Percentiles rank a stretch among this genome's conserved stretches.
These are phyloP conservation scores for Saxophila tyrrhenica DNA, from an alignment of 495 filamentous ascomycete species.

Conservation along the genomic window DNA sequence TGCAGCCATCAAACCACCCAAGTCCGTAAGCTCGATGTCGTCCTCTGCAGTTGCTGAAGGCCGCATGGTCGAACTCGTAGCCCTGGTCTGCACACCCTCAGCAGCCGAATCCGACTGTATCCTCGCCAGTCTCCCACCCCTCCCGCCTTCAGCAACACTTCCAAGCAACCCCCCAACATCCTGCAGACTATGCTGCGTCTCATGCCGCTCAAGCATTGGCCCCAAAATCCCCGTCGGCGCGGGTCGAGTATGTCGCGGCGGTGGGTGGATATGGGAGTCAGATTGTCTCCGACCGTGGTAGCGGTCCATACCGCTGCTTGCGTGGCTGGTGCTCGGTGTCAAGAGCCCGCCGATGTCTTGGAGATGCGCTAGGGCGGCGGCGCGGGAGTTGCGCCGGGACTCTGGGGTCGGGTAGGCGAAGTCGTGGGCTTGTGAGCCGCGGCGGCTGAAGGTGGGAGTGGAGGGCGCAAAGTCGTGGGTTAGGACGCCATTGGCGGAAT, in stretches of 20 bases:
- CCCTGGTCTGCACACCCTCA: neutral
- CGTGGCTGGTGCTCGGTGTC: conserved; percentile 1
- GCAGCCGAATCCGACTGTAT: neutral
- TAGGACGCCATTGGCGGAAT: conserved; percentile 29
- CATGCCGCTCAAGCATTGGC: conserved; percentile 14
- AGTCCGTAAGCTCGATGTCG: neutral
- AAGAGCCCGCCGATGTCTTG: conserved; percentile 21
- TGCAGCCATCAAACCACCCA: neutral
- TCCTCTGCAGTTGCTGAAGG: neutral
- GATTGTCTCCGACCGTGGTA: conserved; percentile 5
- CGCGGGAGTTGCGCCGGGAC: conserved; percentile 6
- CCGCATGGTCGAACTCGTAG: neutral
- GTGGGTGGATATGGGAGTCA: conserved; percentile 12
- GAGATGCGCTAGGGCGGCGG: conserved; percentile 20
- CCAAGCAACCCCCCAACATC: conserved; percentile 17
- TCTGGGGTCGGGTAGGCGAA: conserved; percentile 25
- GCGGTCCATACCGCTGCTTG: neutral
- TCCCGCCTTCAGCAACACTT: neutral
- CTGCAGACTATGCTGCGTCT: conserved; percentile 17
- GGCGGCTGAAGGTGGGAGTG: neutral
- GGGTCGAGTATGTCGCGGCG: conserved; percentile 2
- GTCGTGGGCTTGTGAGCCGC: conserved; percentile 26
- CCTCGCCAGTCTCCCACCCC: neutral
- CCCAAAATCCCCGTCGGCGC: conserved; percentile 15
- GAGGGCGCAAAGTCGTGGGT: conserved; percentile 36